phyloP scores from a whole-genome alignment of 176 grass and related monocot genomes.

The Pontederia crassipes region DNA sequence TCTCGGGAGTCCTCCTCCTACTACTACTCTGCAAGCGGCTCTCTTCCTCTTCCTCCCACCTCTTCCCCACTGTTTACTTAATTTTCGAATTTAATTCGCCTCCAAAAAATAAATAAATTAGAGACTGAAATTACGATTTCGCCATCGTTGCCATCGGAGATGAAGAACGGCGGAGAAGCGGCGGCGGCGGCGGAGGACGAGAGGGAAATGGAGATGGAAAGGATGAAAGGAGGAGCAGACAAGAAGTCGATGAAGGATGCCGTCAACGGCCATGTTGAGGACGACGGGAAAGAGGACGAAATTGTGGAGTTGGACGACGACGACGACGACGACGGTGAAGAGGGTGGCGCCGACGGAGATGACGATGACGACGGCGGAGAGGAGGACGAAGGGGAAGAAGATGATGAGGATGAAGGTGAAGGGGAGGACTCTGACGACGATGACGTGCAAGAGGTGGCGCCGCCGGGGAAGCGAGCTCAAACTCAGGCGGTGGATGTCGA shows the following conservation, averaged over 20 bases:
- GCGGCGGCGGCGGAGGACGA: slow-evolving; percentile 1
- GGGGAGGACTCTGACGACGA: slow-evolving; percentile 9
- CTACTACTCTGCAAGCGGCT: background rate
- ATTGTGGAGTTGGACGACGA: slow-evolving; percentile 13
- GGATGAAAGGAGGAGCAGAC: background rate
- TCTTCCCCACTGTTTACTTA: background rate
- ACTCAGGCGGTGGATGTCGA: background rate
- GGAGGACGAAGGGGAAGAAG: background rate
- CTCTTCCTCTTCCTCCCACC: background rate
- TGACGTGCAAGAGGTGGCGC: slow-evolving; percentile 4
- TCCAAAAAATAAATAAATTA: background rate
- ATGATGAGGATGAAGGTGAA: background rate
- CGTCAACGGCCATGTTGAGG: slow-evolving; percentile 7
- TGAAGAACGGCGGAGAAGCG: background rate
- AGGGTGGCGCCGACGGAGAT: background rate
- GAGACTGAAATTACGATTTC: background rate
- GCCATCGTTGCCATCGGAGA: background rate
- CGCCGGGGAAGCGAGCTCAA: background rate
- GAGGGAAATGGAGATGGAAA: slow-evolving; percentile 10
- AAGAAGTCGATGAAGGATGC: slow-evolving; percentile 3
- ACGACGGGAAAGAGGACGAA: background rate
- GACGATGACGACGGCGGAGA: background rate
- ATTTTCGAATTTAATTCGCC: background rate
- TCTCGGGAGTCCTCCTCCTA: background rate
- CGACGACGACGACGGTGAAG: background rate